A percentile compares a stretch with the other conserved stretches of the same genome.
These are phyloP conservation scores for Eucalyptus decipiens DNA, from an alignment of 345 rosid genomes.

Conservation along the genomic window DNA sequence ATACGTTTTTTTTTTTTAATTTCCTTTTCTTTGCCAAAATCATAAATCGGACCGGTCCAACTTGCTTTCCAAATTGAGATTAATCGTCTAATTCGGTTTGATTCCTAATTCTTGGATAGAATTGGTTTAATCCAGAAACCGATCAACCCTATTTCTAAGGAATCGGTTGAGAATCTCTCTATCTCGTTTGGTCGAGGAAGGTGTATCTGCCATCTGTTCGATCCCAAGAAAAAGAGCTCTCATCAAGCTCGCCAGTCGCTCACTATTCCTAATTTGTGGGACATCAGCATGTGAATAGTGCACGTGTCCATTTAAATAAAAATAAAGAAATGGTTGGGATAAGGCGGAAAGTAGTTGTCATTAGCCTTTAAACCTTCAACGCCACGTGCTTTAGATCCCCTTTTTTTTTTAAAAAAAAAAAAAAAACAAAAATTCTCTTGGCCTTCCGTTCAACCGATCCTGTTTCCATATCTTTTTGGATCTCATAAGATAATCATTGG, in stretches of 20 bases:
- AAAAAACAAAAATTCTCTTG: background rate
- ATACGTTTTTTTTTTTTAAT: no score
- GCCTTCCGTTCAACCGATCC: background rate
- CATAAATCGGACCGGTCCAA: no score
- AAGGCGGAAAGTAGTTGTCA: background rate
- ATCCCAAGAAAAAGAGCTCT: background rate
- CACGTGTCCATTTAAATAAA: background rate
- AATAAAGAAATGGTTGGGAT: background rate
- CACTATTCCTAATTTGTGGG: background rate
- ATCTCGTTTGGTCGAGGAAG: background rate
- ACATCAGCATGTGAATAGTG: background rate
- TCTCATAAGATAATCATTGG: background rate
- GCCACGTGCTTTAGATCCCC: background rate
- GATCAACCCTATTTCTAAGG: background rate
- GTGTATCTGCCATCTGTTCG: background rate
- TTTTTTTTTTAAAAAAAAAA: background rate
- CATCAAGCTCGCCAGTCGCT: background rate
- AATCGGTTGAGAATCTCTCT: background rate
- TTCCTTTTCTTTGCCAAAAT: no score
- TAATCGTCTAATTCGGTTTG: accelerated
- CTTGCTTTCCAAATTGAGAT: no score
- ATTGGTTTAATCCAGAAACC: no score
- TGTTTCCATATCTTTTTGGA: background rate
- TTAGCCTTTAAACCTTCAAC: background rate
- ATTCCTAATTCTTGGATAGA: accelerated